Conservation (phyloP, 176 grass and related monocot genomes). For the Triticum urartu region DNA sequence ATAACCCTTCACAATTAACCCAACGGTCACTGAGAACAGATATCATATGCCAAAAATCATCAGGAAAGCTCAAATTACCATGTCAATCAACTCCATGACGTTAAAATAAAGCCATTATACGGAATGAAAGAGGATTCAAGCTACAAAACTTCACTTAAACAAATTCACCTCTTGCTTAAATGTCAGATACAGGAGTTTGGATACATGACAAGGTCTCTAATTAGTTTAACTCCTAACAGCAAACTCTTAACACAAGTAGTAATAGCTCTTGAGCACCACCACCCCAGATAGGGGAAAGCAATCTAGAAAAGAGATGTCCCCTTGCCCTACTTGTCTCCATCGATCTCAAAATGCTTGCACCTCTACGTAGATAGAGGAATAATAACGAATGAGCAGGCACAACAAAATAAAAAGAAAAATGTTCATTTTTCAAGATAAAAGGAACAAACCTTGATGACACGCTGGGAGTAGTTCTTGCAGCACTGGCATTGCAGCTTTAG, state of each 20-base stretch:
- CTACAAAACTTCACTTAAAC: slow-evolving; percentile 25
- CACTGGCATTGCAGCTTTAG: slow-evolving; percentile 92
- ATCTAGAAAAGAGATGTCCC: slow-evolving; percentile 90
- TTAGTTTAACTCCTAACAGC: slow-evolving; percentile 35
- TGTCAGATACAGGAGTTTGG: slow-evolving; percentile 7
- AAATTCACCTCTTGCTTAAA: not conserved
- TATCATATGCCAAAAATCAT: not conserved
- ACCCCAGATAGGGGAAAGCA: slow-evolving; percentile 21
- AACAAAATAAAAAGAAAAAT: not conserved
- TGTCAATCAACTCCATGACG: not conserved
- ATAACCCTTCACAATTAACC: not conserved
- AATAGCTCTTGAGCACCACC: not conserved
- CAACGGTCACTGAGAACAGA: not conserved
- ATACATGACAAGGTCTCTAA: slow-evolving; percentile 30
- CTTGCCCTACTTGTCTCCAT: slow-evolving; percentile 98
- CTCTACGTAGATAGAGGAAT: slow-evolving; percentile 36
- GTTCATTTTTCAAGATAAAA: not conserved
- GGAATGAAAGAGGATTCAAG: not conserved
- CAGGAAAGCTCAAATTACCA: not conserved
- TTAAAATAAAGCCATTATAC: not conserved
- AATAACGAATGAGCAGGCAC: not conserved
- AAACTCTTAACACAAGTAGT: slow-evolving; percentile 1
- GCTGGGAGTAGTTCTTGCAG: slow-evolving; percentile 91
- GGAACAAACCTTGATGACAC: slow-evolving; percentile 57
- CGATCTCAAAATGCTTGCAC: slow-evolving; percentile 99